Evolutionary conservation across 352 stramenopile genomes (phyloP).

Genomic region (Phytophthora citricola): DNA sequence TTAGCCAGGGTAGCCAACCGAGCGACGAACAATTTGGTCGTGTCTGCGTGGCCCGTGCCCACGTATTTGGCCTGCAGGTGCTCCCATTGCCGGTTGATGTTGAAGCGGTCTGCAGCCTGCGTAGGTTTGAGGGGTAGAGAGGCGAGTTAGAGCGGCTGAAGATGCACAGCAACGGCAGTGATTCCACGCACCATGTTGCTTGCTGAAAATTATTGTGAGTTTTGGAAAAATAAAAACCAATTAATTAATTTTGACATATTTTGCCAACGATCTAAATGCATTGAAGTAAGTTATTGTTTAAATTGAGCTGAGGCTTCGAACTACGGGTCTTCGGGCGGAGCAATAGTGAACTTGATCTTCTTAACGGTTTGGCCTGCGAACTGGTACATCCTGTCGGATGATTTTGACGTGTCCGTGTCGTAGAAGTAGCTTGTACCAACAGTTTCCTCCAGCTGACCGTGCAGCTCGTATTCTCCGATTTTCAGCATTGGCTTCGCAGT

Average conservation of each 20-base stretch:
- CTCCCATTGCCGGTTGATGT: slow-evolving; percentile 94
- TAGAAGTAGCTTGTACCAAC: slow-evolving; percentile 86
- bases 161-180: neutral
- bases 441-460: slow-evolving; percentile 76
- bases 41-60: slow-evolving; percentile 96
- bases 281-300: slow-evolving; percentile 8
- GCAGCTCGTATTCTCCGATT: slow-evolving; percentile 76
- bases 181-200: slow-evolving; percentile 33
- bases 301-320: too few relatives aligned
- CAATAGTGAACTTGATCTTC: slow-evolving; percentile 86
- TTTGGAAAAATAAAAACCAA: neutral
- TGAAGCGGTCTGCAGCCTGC: slow-evolving; percentile 88
- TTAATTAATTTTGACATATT: too few relatives aligned
- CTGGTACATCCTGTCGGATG: slow-evolving; percentile 52
- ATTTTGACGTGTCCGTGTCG: slow-evolving; percentile 61
- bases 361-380: slow-evolving; percentile 77
- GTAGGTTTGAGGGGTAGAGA: slow-evolving; percentile 10
- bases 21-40: slow-evolving; percentile 95
- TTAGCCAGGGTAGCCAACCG: neutral
- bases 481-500: slow-evolving; percentile 63
- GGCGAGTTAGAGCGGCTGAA: slow-evolving; percentile 6
- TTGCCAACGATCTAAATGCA: neutral
- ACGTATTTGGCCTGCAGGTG: slow-evolving; percentile 96
- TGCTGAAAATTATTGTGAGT: slow-evolving; percentile 1
- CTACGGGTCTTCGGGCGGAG: slow-evolving; percentile 56